Evolutionary conservation across 805 yeast species (phyloP).

Genomic region (Isabelozyma rhagii): DNA sequence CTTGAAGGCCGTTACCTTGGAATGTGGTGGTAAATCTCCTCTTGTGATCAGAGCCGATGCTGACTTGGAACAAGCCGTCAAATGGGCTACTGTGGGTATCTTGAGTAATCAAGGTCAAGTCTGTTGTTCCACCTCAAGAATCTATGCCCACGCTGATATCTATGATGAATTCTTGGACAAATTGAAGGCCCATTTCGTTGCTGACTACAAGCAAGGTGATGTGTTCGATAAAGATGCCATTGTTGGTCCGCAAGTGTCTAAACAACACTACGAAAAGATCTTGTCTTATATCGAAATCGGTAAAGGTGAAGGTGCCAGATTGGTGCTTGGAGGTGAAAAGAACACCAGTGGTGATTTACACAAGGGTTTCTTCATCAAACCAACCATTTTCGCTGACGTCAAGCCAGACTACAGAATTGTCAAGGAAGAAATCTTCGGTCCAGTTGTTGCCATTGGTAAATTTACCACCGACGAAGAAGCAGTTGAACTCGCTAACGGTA

Average conservation of each 20-base stretch:
- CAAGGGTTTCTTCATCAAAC: slow-evolving; percentile 67
- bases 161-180: slow-evolving; percentile 50
- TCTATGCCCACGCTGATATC: slow-evolving; percentile 53
- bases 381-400: slow-evolving; percentile 75
- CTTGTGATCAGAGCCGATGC: slow-evolving; percentile 62
- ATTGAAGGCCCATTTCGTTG: slow-evolving; percentile 44
- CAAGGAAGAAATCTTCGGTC: slow-evolving; percentile 85
- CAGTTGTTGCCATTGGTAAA: slow-evolving; percentile 69
- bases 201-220: slow-evolving; percentile 54
- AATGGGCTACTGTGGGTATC: slow-evolving; percentile 66
- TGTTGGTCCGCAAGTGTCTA: slow-evolving; percentile 63
- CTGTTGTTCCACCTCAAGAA: slow-evolving; percentile 65
- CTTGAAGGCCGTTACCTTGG: slow-evolving; percentile 63
- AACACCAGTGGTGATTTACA: slow-evolving; percentile 34
- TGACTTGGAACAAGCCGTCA: slow-evolving; percentile 60
- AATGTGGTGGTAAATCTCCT: slow-evolving; percentile 75
- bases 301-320: slow-evolving; percentile 42
- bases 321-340: slow-evolving; percentile 41
- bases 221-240: slow-evolving; percentile 47
- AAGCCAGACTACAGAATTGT: slow-evolving; percentile 62
- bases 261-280: slow-evolving; percentile 54
- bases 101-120: slow-evolving; percentile 66
- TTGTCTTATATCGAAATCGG: slow-evolving; percentile 40
- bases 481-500: slow-evolving; percentile 62
- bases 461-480: slow-evolving; percentile 70